Base-by-base conservation (phyloP, 352 stramenopile species). In the Phytophthora gonapodyides region DNA sequence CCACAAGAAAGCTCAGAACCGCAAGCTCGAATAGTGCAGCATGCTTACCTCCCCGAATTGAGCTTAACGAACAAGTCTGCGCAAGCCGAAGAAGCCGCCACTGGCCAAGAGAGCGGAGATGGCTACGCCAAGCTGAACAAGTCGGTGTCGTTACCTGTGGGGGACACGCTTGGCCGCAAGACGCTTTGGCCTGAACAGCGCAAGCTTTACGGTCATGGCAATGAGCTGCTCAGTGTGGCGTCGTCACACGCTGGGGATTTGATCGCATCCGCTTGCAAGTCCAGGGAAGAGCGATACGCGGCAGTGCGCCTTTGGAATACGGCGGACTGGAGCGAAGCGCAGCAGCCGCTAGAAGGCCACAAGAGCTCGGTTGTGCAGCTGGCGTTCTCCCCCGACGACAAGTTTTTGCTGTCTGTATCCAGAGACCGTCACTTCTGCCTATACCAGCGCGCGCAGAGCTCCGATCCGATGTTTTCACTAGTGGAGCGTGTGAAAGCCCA, bases 331-430 rank as follows among this genome's bases (percentile, higher is more conserved):
- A 78, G 72, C 24, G 73, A 76, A 24, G 62, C 64, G 0, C 69
- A 82, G 11, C 27, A 56, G 7, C 82, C 81, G 5, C 52, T 94
- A 1, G 67, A 67, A n/a, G 84, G 81, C 10, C 84, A 90, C 64
- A 88, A 88, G 59, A 91, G 82, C 57, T 92, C 84, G 0, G 82
- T 92, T 8, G 84, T 94, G 33, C 82, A 92, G 53, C 54, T 92
- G 27, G 78, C 76, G 33, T 94, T 94, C 43, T 88, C 82, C 2
- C 73, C 75, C 0, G 79, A 87, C 43, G 82, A 94, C 40, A 57
- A 70, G 19, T 80, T 63, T 15, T 45, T 94, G 31, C 30, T 88
- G 7, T 92, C 82, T 0, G 84, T 92, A 9, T 94, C 84, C 0
- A 84, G 82, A 35, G 84, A 94, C 19, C 79, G 81, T 2, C 81